Base-by-base conservation (phyloP, 2,329 filamentous ascomycete genomes). In the Colletotrichum viniferum region DNA sequence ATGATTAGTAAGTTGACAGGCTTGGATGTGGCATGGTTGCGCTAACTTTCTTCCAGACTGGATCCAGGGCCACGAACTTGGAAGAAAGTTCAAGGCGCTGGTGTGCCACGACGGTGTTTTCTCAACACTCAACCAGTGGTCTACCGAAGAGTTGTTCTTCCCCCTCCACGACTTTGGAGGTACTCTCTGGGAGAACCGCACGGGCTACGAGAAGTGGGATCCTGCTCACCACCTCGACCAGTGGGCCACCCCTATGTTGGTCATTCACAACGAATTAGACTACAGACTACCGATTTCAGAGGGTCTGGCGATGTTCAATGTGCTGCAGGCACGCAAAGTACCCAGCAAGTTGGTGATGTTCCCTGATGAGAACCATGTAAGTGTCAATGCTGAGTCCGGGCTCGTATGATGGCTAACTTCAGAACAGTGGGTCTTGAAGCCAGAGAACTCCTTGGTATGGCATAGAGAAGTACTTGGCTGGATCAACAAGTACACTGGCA, bases 91-190 rank as follows among this genome's bases (percentile, higher is more conserved):
- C 90, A 95, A 95, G 84, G 95, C 95, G 0, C 89, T 98, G 5
- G 95, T 98, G 32, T 96, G 93, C 79, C 96, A 98, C 82, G 95
- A 98, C 79, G 96, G 96, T 63, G 93, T 96, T 69, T 97, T 96
- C 84, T 94, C 92, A 79, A 93, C 92, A 2, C 85, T 92, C 67
- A 92, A 88, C 78, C 90, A 92, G 83, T 93, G 91, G 86, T 84
- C 88, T 3, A 92, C 90, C 7, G 92, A 94, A 77, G 92, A 94
- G 82, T 87, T 94, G n/a, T 94, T 93, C 87, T 94, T 94, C 85
- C 90, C 92, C 0, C 86, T 92, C 76, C 92, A 93, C 79, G 92
- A 94, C 79, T 92, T 94, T 83, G 90, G 90, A 26, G 92, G 92
- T 60, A 88, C 88, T 3, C 84, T 91, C 2, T 92, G 90, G 87